phyloP scores from a whole-genome alignment of 2,329 filamentous ascomycete genomes.

The Colletotrichum abscissum region DNA sequence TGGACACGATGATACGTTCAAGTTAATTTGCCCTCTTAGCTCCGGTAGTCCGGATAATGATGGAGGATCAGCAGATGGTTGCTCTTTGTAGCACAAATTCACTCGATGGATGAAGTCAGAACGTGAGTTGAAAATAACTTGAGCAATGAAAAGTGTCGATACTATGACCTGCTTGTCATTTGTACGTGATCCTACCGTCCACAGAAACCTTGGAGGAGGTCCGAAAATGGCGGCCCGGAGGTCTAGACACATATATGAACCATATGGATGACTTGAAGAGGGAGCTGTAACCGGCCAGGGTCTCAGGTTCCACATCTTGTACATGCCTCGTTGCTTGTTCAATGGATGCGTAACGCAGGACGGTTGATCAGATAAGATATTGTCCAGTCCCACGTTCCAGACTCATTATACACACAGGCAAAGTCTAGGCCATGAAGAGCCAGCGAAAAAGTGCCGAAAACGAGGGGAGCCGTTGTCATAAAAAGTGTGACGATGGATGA shows the following conservation, averaged over 20 bases:
- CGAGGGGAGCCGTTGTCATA: neutral
- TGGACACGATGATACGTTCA: neutral
- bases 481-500: neutral
- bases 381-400: neutral
- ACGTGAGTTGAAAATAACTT: neutral
- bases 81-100: too few species aligned
- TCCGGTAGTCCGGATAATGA: neutral
- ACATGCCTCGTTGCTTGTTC: neutral
- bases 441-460: neutral
- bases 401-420: neutral
- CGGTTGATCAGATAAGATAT: neutral
- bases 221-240: neutral
- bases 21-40: neutral
- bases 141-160: neutral
- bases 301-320: neutral
- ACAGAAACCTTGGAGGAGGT: neutral
- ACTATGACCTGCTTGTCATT: neutral
- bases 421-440: neutral
- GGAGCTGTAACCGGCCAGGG: neutral
- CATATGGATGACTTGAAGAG: neutral
- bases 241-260: neutral
- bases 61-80: neutral
- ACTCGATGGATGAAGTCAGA: too few species aligned
- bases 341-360: neutral
- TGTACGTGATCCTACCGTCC: too few species aligned